A percentile compares a stretch with the other conserved stretches of the same genome.
Evolutionary conservation across 139 green algal genomes (phyloP).

Genomic region (Deuterostichococcus epilithicus): DNA sequence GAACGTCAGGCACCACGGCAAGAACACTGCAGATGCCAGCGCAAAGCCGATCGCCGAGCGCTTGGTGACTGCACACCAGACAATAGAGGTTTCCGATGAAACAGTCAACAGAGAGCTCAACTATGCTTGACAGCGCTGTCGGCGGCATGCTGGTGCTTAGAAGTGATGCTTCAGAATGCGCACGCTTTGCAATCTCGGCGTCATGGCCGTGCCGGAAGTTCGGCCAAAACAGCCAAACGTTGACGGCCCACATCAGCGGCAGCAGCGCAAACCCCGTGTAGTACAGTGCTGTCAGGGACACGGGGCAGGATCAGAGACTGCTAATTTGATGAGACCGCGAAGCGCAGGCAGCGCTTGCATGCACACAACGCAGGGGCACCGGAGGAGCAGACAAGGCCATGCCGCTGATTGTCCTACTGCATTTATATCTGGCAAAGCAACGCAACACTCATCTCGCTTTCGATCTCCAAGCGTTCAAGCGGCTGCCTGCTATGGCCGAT

Average conservation of each 20-base stretch:
- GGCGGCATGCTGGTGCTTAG: too few relatives aligned
- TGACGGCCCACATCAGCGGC: conserved; percentile 20
- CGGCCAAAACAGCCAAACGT: conserved; percentile 28
- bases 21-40: background rate
- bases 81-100: background rate
- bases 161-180: background rate
- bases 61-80: background rate
- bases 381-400: background rate
- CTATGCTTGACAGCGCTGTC: too few relatives aligned
- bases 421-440: too few relatives aligned
- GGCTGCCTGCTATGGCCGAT: too few relatives aligned
- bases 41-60: conserved; percentile 6
- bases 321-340: too few relatives aligned
- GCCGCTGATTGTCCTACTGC: background rate
- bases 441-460: too few relatives aligned
- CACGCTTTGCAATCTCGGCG: conserved; percentile 12
- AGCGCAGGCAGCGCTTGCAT: background rate
- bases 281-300: conserved; percentile 11
- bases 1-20: conserved; percentile 15
- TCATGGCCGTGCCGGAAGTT: conserved; percentile 17
- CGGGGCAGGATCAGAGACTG: too few relatives aligned
- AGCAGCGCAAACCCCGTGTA: conserved; percentile 19
- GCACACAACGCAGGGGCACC: background rate
- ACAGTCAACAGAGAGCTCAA: too few relatives aligned
- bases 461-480: too few relatives aligned